These are phyloP conservation scores for Entelexis paramagnoliae DNA, from an alignment of 1,139 yeast species.

Conservation along the genomic window DNA sequence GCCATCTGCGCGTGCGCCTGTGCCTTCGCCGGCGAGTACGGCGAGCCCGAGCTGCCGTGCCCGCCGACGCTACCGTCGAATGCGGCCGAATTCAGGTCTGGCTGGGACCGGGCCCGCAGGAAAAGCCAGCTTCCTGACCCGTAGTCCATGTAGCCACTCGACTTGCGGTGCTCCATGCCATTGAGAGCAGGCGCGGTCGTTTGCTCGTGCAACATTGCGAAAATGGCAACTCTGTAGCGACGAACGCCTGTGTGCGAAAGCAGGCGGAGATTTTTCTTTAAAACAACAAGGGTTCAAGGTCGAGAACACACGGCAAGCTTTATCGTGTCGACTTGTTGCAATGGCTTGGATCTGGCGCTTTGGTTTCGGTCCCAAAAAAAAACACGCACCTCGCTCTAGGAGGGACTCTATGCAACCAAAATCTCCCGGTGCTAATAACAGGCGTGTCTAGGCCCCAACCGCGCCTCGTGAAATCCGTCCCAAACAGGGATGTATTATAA, in stretches of 20 bases:
- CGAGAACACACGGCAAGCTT: background rate
- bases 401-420: background rate
- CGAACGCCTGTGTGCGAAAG: background rate
- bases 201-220: background rate
- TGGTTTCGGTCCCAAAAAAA: background rate
- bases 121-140: constrained; percentile 3
- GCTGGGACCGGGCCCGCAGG: constrained; percentile 3
- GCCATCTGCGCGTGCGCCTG: constrained; percentile 10
- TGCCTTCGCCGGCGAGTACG: constrained; percentile 10
- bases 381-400: background rate
- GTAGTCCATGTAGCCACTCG: background rate
- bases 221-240: background rate
- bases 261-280: background rate
- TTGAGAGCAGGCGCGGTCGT: constrained; percentile 1
- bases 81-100: background rate
- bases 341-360: background rate
- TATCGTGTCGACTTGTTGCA: background rate
- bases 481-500: background rate
- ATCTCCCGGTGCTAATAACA: background rate
- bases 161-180: constrained; percentile 5
- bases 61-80: background rate
- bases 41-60: background rate
- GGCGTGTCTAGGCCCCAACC: background rate
- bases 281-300: background rate
- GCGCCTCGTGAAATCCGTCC: background rate